phyloP scores from a whole-genome alignment of 2,329 filamentous ascomycete species.

The Incumbomyces lentus region DNA sequence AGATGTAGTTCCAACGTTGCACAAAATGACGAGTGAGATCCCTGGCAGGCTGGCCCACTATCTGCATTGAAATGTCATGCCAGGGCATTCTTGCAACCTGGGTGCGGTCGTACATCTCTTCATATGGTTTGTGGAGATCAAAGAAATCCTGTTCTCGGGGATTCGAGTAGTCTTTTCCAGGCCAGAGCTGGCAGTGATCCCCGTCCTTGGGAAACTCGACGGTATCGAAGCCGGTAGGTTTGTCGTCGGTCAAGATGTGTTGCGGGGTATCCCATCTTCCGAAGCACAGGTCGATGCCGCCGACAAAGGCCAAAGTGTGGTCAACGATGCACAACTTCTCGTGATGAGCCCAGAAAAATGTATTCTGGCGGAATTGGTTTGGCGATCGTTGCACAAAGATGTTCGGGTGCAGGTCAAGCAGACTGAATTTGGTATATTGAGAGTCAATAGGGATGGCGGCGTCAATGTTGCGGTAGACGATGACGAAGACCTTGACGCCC shows the following conservation, averaged over 20 bases:
- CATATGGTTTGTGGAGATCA: slow-evolving; percentile 83
- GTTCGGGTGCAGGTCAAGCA: slow-evolving; percentile 90
- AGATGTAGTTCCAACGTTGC: slow-evolving; percentile 94
- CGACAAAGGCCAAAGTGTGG: slow-evolving; percentile 89
- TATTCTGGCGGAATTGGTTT: slow-evolving; percentile 96
- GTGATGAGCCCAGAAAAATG: slow-evolving; percentile 98
- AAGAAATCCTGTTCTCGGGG: slow-evolving; percentile 93
- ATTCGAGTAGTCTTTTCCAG: slow-evolving; percentile 97
- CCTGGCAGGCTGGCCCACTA: slow-evolving; percentile 87
- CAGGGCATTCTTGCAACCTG: slow-evolving; percentile 91
- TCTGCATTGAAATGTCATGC: slow-evolving; percentile 97
- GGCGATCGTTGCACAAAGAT: slow-evolving; percentile 93
- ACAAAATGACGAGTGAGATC: slow-evolving; percentile 94
- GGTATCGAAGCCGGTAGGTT: slow-evolving; percentile 84
- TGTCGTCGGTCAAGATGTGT: slow-evolving; percentile 83
- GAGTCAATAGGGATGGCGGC: slow-evolving; percentile 96
- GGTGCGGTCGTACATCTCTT: slow-evolving; percentile 94
- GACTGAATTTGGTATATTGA: slow-evolving; percentile 92
- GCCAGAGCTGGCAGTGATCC: slow-evolving; percentile 91
- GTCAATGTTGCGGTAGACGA: slow-evolving; percentile 95
- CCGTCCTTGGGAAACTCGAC: slow-evolving; percentile 70
- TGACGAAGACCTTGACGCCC: slow-evolving; percentile 95
- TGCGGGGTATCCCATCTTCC: slow-evolving; percentile 95
- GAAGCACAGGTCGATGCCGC: slow-evolving; percentile 92
- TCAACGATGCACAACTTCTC: slow-evolving; percentile 97